A percentile compares a stretch with the other conserved stretches of the same genome.
These are phyloP conservation scores for Pelargonium exstipulatum DNA, from an alignment of 441 rosid genomes.

Conservation along the genomic window DNA sequence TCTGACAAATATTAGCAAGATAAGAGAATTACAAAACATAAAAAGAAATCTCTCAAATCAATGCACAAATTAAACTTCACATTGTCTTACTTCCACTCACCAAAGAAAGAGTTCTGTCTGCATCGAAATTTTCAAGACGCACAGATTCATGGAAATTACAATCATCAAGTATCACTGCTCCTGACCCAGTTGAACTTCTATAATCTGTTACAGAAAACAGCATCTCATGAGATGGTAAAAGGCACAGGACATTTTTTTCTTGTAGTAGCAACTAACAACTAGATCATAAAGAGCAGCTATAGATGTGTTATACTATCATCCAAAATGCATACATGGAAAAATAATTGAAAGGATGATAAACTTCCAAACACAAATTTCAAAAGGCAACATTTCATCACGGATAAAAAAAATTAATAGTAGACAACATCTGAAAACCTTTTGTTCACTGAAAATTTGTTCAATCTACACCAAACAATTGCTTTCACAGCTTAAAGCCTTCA, in stretches of 20 bases:
- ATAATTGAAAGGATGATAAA: not conserved
- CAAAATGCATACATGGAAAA: not conserved
- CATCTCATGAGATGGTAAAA: slow-evolving; percentile 8
- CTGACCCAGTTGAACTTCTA: slow-evolving; percentile 81
- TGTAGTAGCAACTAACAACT: not conserved
- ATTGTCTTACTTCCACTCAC: slow-evolving; percentile 42
- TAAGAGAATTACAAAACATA: not conserved
- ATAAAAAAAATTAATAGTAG: slow-evolving; percentile 2
- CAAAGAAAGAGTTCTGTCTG: slow-evolving; percentile 83
- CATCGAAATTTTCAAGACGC: slow-evolving; percentile 84
- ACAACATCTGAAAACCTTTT: no score
- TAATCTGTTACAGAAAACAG: slow-evolving; percentile 53
- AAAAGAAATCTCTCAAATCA: slow-evolving; percentile 11
- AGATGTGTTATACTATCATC: not conserved
- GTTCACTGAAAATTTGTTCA: not conserved
- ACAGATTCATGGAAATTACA: slow-evolving; percentile 99
- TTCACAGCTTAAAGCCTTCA: not conserved
- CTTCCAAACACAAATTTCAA: slow-evolving; percentile 4
- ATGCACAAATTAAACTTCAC: slow-evolving; percentile 11
- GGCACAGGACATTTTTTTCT: not conserved
- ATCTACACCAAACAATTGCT: not conserved
- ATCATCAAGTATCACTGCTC: slow-evolving; percentile 85
- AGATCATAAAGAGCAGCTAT: not conserved
- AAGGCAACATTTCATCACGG: slow-evolving; percentile 5
- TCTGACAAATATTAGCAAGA: slow-evolving; percentile 39